Percentiles rank a stretch among this genome's conserved stretches.
Conservation (phyloP, 257 asterid species). For the Handroanthus guayacan region DNA sequence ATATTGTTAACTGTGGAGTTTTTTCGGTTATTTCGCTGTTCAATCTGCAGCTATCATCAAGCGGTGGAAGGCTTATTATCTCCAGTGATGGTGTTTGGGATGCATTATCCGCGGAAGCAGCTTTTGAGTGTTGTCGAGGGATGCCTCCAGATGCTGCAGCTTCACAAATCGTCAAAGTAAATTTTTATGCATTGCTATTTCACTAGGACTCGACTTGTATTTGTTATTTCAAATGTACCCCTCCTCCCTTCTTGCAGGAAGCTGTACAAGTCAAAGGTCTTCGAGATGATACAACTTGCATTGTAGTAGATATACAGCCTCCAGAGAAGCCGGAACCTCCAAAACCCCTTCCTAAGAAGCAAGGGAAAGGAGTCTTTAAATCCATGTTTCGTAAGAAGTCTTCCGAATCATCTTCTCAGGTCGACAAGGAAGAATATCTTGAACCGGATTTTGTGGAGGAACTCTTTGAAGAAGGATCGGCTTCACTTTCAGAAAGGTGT, state of each 20-base stretch:
- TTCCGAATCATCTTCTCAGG: slow-evolving; percentile 68
- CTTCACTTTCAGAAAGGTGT: slow-evolving; percentile 91
- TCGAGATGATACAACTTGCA: slow-evolving; percentile 96
- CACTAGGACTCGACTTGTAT: slow-evolving; percentile 8
- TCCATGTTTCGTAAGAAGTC: slow-evolving; percentile 80
- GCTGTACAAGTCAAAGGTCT: slow-evolving; percentile 87
- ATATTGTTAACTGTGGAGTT: no score
- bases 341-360: slow-evolving; percentile 72
- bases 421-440: slow-evolving; percentile 58
- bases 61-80: slow-evolving; percentile 92
- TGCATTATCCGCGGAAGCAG: slow-evolving; percentile 85
- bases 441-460: slow-evolving; percentile 87
- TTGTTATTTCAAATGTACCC: slow-evolving; percentile 22
- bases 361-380: slow-evolving; percentile 80
- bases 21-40: slow-evolving; percentile 21
- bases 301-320: slow-evolving; percentile 85
- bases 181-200: background rate
- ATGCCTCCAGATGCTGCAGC: slow-evolving; percentile 93
- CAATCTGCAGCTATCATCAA: slow-evolving; percentile 76
- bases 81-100: slow-evolving; percentile 99
- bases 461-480: slow-evolving; percentile 95
- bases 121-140: slow-evolving; percentile 86
- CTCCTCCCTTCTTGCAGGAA: slow-evolving; percentile 58
- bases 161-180: slow-evolving; percentile 89
- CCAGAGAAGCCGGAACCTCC: slow-evolving; percentile 73